Conservation (phyloP, 768 basidiomycete genomes). For the Strobilomyces confusus region DNA sequence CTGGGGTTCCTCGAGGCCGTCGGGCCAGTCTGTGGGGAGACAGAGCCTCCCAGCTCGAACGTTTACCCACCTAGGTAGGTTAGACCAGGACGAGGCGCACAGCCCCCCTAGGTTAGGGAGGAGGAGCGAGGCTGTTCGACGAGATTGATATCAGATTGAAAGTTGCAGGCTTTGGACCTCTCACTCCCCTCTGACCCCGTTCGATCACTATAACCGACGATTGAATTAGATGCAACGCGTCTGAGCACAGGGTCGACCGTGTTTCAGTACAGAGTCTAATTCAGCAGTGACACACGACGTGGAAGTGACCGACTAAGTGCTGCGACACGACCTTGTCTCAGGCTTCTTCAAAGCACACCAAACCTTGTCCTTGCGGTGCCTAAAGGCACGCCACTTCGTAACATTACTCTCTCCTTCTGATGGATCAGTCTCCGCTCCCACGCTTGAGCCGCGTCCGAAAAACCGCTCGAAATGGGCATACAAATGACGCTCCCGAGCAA, state of each 20-base stretch:
- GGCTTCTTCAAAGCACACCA: slow-evolving; percentile 2
- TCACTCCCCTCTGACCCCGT: slow-evolving; percentile 11
- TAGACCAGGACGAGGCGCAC: slow-evolving; percentile 14
- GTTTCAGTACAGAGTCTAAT: slow-evolving; percentile 8
- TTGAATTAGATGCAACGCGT: slow-evolving; percentile 11
- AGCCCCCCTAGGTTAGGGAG: too few species aligned
- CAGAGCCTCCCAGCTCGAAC: neutral
- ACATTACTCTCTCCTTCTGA: slow-evolving; percentile 16
- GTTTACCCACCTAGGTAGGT: neutral
- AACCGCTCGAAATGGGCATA: slow-evolving; percentile 3
- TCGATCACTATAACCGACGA: slow-evolving; percentile 2
- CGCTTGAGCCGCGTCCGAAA: slow-evolving; percentile 14
- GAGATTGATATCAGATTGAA: slow-evolving; percentile 14
- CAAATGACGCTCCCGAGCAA: slow-evolving; percentile 21
- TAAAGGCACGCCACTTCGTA: slow-evolving; percentile 19
- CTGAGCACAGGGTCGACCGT: slow-evolving; percentile 6
- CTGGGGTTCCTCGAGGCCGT: neutral
- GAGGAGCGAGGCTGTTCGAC: slow-evolving; percentile 2
- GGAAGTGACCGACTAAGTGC: neutral
- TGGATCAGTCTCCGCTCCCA: slow-evolving; percentile 19
- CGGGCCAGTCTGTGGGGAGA: neutral
- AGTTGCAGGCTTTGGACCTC: slow-evolving; percentile 3
- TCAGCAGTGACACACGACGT: slow-evolving; percentile 2
- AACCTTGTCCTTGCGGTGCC: slow-evolving; percentile 33
- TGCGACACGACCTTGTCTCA: slow-evolving; percentile 11